phyloP scores from a whole-genome alignment of 1,284 basidiomycete genomes.

The Clitocybe nebularis region DNA sequence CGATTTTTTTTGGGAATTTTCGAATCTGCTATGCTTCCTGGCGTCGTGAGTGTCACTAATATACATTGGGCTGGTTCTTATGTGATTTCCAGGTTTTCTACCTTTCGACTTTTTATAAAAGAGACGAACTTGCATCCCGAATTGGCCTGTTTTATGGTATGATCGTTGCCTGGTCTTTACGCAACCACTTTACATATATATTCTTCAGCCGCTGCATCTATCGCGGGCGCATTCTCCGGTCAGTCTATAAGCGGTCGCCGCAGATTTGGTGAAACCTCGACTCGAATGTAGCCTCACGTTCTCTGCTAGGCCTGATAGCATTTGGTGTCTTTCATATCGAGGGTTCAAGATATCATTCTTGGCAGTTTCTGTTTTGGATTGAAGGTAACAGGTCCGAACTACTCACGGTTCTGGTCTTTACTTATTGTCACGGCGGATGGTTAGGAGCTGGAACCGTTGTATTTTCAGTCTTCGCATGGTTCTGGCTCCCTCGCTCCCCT shows the following conservation, averaged over 20 bases:
- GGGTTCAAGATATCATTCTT: slow-evolving; percentile 36
- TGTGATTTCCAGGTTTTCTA: slow-evolving; percentile 34
- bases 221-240: slow-evolving; percentile 44
- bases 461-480: slow-evolving; percentile 40
- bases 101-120: slow-evolving; percentile 46
- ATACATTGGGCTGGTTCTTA: neutral
- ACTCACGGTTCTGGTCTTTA: neutral
- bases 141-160: slow-evolving; percentile 44
- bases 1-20: slow-evolving; percentile 44
- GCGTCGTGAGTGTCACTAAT: slow-evolving; percentile 24
- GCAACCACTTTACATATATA: neutral
- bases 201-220: slow-evolving; percentile 34
- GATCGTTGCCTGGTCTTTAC: neutral
- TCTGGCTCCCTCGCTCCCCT: slow-evolving; percentile 45
- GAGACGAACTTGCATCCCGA: slow-evolving; percentile 45
- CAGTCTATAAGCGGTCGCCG: too few species aligned
- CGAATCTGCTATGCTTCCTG: slow-evolving; percentile 45
- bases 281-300: too few species aligned
- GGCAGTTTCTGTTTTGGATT: slow-evolving; percentile 51
- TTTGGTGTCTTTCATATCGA: slow-evolving; percentile 46
- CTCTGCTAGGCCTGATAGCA: slow-evolving; percentile 35
- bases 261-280: too few species aligned
- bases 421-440: neutral
- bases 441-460: slow-evolving; percentile 33
- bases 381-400: slow-evolving; percentile 34